Percentiles rank a stretch among this genome's conserved stretches.
Evolutionary conservation across 805 yeast species (phyloP).

Genomic region (Kazachstania psychrophila): DNA sequence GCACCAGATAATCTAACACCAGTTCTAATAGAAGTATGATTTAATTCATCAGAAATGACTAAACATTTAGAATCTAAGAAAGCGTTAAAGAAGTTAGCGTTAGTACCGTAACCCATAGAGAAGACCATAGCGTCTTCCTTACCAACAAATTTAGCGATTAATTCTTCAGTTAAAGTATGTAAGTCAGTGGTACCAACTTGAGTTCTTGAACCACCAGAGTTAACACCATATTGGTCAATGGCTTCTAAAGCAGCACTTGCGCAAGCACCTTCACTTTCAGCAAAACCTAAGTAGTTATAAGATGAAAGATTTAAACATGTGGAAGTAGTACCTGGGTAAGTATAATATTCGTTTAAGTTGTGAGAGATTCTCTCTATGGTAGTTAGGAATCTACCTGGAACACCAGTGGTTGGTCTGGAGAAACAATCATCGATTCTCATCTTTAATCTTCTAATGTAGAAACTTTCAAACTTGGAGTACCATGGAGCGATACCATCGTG

Average conservation of each 20-base stretch:
- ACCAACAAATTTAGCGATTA: slow-evolving; percentile 79
- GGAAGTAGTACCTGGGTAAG: slow-evolving; percentile 65
- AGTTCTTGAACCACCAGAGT: slow-evolving; percentile 70
- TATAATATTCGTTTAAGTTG: slow-evolving; percentile 54
- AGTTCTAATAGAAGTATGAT: slow-evolving; percentile 91
- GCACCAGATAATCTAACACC: slow-evolving; percentile 93
- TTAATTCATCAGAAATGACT: slow-evolving; percentile 86
- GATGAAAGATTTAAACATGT: slow-evolving; percentile 81
- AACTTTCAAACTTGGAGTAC: slow-evolving; percentile 87
- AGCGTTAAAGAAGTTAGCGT: slow-evolving; percentile 77
- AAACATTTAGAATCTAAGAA: slow-evolving; percentile 80
- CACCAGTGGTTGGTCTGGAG: slow-evolving; percentile 93
- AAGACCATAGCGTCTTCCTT: slow-evolving; percentile 80
- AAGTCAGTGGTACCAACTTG: slow-evolving; percentile 67
- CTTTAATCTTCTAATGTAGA: slow-evolving; percentile 87
- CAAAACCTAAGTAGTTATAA: slow-evolving; percentile 93
- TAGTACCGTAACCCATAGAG: slow-evolving; percentile 94
- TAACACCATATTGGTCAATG: slow-evolving; percentile 62
- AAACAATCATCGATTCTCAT: slow-evolving; percentile 89
- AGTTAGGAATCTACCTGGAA: slow-evolving; percentile 85
- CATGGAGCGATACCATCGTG: slow-evolving; percentile 92
- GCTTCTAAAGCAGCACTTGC: slow-evolving; percentile 64
- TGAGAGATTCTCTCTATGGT: slow-evolving; percentile 71
- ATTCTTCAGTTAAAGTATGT: slow-evolving; percentile 63
- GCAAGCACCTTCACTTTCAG: slow-evolving; percentile 88